These are phyloP conservation scores for Corrigiola litoralis DNA, from an alignment of 179 eudicot species.

Conservation along the genomic window DNA sequence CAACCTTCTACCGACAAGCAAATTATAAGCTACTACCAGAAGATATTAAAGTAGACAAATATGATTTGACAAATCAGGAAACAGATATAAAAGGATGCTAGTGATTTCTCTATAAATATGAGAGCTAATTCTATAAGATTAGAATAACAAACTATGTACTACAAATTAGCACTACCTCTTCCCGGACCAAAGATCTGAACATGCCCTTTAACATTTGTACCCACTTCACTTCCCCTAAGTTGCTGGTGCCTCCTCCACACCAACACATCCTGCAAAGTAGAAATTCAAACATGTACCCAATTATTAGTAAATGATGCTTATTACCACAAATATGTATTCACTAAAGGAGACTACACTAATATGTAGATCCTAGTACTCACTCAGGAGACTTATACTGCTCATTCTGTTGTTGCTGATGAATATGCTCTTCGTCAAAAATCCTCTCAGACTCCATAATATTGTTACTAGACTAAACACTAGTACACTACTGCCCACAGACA, in stretches of 20 bases:
- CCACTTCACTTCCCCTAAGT: not conserved
- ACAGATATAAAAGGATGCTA: not conserved
- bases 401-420: not conserved
- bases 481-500: not conserved
- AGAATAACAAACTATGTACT: too few relatives aligned
- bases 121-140: not conserved
- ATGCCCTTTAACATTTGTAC: not conserved
- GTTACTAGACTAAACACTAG: not conserved
- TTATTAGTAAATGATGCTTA: not conserved
- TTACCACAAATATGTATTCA: not conserved
- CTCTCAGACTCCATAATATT: not conserved
- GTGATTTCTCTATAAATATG: not conserved
- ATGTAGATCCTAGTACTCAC: conserved; percentile 1
- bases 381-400: not conserved
- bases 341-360: not conserved
- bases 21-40: too few relatives aligned
- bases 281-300: not conserved
- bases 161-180: conserved; percentile 10
- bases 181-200: not conserved
- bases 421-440: not conserved
- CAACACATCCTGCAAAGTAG: not conserved
- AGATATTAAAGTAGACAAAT: too few relatives aligned
- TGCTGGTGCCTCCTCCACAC: conserved; percentile 3
- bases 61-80: too few relatives aligned
- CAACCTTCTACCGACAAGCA: too few relatives aligned